Percentiles rank a stretch among this genome's conserved stretches.
phyloP scores from a whole-genome alignment of 2,329 filamentous ascomycete species.

The Trichoderma brevicompactum region DNA sequence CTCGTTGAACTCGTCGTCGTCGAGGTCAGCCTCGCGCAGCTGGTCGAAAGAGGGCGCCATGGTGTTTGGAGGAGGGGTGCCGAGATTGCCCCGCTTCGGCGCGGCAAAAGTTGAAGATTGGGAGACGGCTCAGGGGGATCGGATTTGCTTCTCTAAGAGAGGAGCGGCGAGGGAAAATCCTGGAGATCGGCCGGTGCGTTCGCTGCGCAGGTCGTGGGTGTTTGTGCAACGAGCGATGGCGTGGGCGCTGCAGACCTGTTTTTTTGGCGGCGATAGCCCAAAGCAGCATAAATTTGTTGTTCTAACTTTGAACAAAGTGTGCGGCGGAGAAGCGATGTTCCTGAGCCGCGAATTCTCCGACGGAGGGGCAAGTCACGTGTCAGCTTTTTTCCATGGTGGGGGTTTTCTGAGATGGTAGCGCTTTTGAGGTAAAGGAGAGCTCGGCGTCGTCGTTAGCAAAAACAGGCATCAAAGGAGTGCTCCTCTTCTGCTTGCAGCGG shows the following conservation, averaged over 20 bases:
- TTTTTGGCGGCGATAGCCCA: slow-evolving; percentile 24
- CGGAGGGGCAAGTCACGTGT: slow-evolving; percentile 51
- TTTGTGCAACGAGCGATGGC: slow-evolving; percentile 28
- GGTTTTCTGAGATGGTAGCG: slow-evolving; percentile 16
- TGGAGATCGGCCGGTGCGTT: slow-evolving; percentile 1
- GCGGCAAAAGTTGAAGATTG: slow-evolving; percentile 29
- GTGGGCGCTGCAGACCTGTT: slow-evolving; percentile 13
- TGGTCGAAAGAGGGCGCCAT: slow-evolving; percentile 93
- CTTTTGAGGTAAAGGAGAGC: slow-evolving; percentile 21
- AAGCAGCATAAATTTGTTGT: slow-evolving; percentile 46
- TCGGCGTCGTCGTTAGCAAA: slow-evolving; percentile 28
- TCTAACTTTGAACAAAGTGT: slow-evolving; percentile 47
- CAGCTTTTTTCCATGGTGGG: slow-evolving; percentile 26
- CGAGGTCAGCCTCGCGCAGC: slow-evolving; percentile 86
- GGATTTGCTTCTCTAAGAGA: slow-evolving; percentile 4
- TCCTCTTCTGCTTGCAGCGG: slow-evolving; percentile 4
- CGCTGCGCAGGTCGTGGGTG: slow-evolving; percentile 14
- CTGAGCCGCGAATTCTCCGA: slow-evolving; percentile 38
- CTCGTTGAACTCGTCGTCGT: slow-evolving; percentile 84
- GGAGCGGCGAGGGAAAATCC: slow-evolving; percentile 11
- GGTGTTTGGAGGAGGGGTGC: slow-evolving; percentile 51
- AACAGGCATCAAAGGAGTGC: slow-evolving; percentile 35
- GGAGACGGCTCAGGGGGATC: slow-evolving; percentile 26
- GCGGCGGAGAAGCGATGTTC: slow-evolving; percentile 49
- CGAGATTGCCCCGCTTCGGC: slow-evolving; percentile 44